phyloP scores from a whole-genome alignment of 2,329 filamentous ascomycete species.

The Tolypocladium sp. region DNA sequence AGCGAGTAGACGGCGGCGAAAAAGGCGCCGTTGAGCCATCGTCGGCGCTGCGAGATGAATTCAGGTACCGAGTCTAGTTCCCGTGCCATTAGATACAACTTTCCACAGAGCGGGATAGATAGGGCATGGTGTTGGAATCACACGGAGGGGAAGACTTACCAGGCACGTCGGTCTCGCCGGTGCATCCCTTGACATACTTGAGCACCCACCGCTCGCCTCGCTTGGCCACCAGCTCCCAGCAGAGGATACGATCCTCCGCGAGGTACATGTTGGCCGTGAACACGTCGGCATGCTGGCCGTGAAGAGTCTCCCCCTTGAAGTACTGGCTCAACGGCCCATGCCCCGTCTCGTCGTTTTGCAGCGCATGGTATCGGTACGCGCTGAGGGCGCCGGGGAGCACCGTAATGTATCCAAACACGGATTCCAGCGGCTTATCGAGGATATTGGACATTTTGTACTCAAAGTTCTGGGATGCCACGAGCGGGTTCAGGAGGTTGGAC shows the following conservation, averaged over 20 bases:
- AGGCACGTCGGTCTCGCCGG: conserved; percentile 95
- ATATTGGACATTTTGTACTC: conserved; percentile 99
- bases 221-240: conserved; percentile 94
- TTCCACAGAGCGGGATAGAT: too few species aligned
- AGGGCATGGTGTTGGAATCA: neutral
- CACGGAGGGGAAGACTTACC: conserved; percentile 44
- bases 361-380: conserved; percentile 88
- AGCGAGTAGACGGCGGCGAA: conserved; percentile 97
- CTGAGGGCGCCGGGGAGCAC: conserved; percentile 91
- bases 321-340: conserved; percentile 95
- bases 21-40: conserved; percentile 98
- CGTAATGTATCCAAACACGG: conserved; percentile 96
- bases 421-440: conserved; percentile 92
- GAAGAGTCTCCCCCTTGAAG: conserved; percentile 96
- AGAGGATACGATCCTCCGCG: conserved; percentile 81
- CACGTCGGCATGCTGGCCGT: conserved; percentile 91
- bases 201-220: conserved; percentile 90
- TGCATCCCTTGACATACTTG: conserved; percentile 95
- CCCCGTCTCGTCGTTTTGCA: conserved; percentile 94
- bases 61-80: conserved; percentile 75
- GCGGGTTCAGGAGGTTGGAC: conserved; percentile 76
- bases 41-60: conserved; percentile 90
- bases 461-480: conserved; percentile 96
- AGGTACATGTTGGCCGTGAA: conserved; percentile 97
- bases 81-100: conserved; percentile 13